These are phyloP conservation scores for Dentipellis fragilis DNA, from an alignment of 768 basidiomycete species.

Conservation along the genomic window DNA sequence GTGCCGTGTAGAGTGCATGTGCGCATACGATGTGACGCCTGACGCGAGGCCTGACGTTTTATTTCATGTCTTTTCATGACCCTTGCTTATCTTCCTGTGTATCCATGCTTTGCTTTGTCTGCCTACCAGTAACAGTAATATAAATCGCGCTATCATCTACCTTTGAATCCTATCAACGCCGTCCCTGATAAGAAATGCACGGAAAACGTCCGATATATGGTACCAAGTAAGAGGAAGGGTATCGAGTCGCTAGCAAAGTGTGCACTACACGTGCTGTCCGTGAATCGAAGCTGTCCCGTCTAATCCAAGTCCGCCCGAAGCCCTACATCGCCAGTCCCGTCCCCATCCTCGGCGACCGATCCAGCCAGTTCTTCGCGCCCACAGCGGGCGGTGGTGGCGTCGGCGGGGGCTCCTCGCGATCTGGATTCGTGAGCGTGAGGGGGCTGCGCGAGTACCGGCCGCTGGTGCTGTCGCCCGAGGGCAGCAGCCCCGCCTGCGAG, in stretches of 20 bases:
- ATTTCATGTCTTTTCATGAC: background rate
- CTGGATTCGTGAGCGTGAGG: conserved; percentile 4
- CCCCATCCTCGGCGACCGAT: background rate
- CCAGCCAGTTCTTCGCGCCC: background rate
- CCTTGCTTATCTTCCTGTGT: background rate
- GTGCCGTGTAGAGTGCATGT: too few species aligned
- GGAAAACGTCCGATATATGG: background rate
- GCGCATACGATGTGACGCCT: too few species aligned
- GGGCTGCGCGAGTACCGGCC: background rate
- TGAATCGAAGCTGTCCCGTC: background rate
- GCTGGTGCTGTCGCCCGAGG: background rate
- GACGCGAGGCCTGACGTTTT: too few species aligned
- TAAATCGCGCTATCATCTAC: too few species aligned
- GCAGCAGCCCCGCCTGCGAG: background rate
- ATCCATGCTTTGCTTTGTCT: too few species aligned
- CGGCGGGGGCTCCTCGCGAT: background rate
- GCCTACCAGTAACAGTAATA: too few species aligned
- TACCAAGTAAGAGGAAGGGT: background rate
- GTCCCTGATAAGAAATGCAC: background rate
- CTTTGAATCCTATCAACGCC: too few species aligned
- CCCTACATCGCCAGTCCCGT: background rate
- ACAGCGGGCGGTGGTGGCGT: background rate
- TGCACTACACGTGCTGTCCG: too few species aligned
- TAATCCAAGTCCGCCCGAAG: background rate
- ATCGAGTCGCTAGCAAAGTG: too few species aligned